Base-by-base conservation (phyloP, 1,284 basidiomycete genomes). In the Abortiporus biennis region DNA sequence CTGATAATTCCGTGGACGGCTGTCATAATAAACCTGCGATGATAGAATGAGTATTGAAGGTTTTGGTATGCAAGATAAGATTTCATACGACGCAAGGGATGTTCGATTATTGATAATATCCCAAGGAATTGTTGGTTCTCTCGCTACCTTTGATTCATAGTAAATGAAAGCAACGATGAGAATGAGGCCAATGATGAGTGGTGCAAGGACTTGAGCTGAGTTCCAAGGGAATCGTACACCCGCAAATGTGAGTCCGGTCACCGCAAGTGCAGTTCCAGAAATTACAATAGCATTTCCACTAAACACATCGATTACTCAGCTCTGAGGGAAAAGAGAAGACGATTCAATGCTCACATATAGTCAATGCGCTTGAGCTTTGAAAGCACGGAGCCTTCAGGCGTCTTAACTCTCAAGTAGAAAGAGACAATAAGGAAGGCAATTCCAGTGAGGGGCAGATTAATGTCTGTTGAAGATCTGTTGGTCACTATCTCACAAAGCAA, bases 391-490 rank as follows among this genome's bases (percentile, higher is more conserved):
- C 47, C 47, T 22, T 38, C 36, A 9, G 47, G 46, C 3, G 42
- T 44, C 11, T 38, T 22, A 2, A 42, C 43, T n/a, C 35, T 11
- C n/a, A 46, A 31, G 44, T 34, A 49, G 35, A 47, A 34, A 19
- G 40, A 23, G 19, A 67, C 57, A 17, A 67, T 55, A n/a, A 47
- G 44, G 42, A 66, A 56, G 0, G 65, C 54, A 17, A 64, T 50
- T 12, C 55, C 65, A 4, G 59, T 54, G 4, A 67, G 43, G 1
- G 66, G 66, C 2, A 69, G 47, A 44, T 68, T 68, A 50, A 68
- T 38, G 47, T 63, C 54, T 57, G 38, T 2, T 6, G 16, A n/a
- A 23, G 4, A 40, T 13, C 8, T 29, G n/a, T n/a, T 8, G 27
- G n/a, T 29, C n/a, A n/a, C n/a, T n/a, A n/a, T 29, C 27, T 29